Evolutionary conservation across 306 rosid species (phyloP).

Genomic region (Rubus parviflorus): DNA sequence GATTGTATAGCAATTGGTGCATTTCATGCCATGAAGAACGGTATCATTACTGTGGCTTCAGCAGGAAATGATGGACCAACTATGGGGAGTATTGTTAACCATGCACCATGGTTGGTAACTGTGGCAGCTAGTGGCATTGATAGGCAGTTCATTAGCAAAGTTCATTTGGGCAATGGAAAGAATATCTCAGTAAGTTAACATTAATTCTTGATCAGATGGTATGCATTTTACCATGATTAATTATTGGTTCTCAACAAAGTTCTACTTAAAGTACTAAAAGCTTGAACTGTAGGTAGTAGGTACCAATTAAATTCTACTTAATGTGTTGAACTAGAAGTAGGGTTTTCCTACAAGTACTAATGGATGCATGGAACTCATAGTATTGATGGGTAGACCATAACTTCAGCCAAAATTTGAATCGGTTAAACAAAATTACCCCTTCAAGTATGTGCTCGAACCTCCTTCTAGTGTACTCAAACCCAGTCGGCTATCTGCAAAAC

Average conservation of each 20-base stretch:
- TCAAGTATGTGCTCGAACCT: too few species aligned
- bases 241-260: not conserved
- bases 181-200: slow-evolving; percentile 55
- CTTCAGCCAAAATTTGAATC: not conserved
- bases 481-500: too few species aligned
- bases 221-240: not conserved
- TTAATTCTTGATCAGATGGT: not conserved
- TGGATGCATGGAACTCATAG: not conserved
- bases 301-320: too few species aligned
- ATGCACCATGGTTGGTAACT: slow-evolving; percentile 86
- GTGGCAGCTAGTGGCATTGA: slow-evolving; percentile 90
- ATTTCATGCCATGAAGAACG: slow-evolving; percentile 81
- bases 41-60: slow-evolving; percentile 71
- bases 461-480: too few species aligned
- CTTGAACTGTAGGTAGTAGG: not conserved
- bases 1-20: slow-evolving; percentile 70
- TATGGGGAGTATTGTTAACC: slow-evolving; percentile 47
- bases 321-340: not conserved
- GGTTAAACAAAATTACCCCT: not conserved
- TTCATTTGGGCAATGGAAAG: slow-evolving; percentile 68
- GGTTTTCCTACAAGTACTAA: not conserved
- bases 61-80: slow-evolving; percentile 83
- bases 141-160: slow-evolving; percentile 55
- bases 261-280: not conserved
- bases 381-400: not conserved